Conservation (phyloP, 1,284 basidiomycete genomes). For the Heterobasidion parviporum region DNA sequence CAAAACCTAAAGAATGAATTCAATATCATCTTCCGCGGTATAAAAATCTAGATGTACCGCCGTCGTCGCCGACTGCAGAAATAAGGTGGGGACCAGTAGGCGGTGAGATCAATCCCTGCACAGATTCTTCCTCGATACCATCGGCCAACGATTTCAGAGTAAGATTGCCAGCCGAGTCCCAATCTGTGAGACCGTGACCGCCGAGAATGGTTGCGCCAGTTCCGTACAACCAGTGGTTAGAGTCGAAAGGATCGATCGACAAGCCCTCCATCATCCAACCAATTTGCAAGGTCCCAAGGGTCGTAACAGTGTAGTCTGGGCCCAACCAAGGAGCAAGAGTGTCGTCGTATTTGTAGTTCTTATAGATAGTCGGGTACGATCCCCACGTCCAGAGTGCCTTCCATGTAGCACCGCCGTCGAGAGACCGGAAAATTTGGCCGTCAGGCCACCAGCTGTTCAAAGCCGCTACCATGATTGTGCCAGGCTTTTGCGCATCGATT, state of each 20-base stretch:
- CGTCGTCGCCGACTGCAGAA: slow-evolving; percentile 52
- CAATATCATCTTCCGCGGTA: background rate
- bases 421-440: slow-evolving; percentile 59
- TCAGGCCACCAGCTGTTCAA: slow-evolving; percentile 37
- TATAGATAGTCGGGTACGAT: slow-evolving; percentile 38
- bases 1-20: slow-evolving; percentile 17
- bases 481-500: slow-evolving; percentile 50
- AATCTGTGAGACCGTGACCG: slow-evolving; percentile 43
- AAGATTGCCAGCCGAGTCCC: slow-evolving; percentile 53
- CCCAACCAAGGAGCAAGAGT: slow-evolving; percentile 52
- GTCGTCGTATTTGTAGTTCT: slow-evolving; percentile 47
- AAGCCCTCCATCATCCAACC: slow-evolving; percentile 50
- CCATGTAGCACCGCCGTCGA: slow-evolving; percentile 46
- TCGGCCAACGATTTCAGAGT: slow-evolving; percentile 52
- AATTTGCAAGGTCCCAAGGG: slow-evolving; percentile 25
- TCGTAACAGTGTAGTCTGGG: slow-evolving; percentile 33
- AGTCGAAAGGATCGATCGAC: slow-evolving; percentile 54
- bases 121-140: slow-evolving; percentile 56
- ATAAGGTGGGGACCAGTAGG: slow-evolving; percentile 37
- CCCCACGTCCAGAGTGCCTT: slow-evolving; percentile 49
- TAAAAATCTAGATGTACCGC: slow-evolving; percentile 24
- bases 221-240: slow-evolving; percentile 60
- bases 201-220: slow-evolving; percentile 55
- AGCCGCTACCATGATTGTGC: slow-evolving; percentile 55
- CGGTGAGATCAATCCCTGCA: slow-evolving; percentile 48